Conservation (phyloP, 2,329 filamentous ascomycete genomes). For the Talaromyces sp. region DNA sequence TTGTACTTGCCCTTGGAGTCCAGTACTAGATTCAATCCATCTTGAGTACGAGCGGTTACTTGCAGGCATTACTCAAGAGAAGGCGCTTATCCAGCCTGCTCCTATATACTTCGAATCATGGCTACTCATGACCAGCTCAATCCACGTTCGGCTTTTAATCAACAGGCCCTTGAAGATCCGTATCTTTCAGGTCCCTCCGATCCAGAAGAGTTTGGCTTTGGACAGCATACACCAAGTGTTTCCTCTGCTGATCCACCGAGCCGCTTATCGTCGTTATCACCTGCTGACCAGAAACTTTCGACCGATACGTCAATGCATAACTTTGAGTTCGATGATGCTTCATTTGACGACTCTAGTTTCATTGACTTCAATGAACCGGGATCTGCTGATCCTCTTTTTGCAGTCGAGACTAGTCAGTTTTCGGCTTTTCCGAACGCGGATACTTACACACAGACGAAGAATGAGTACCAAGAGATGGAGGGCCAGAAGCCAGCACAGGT, state of each 20-base stretch:
- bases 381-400: constrained; percentile 5
- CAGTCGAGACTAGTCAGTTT: neutral
- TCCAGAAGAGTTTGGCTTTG: constrained; percentile 35
- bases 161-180: constrained; percentile 34
- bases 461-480: neutral
- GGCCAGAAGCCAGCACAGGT: neutral
- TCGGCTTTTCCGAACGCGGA: neutral
- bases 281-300: constrained; percentile 19
- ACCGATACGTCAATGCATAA: constrained; percentile 10
- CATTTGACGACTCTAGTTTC: constrained; percentile 11
- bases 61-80: neutral
- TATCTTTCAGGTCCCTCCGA: constrained; percentile 40
- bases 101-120: constrained; percentile 8
- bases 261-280: constrained; percentile 30
- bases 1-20: neutral
- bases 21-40: neutral
- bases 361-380: constrained; percentile 12
- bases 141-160: constrained; percentile 27
- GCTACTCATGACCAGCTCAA: constrained; percentile 15
- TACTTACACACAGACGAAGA: constrained; percentile 19
- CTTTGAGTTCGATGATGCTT: neutral
- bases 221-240: constrained; percentile 11
- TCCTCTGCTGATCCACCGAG: constrained; percentile 10
- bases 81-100: constrained; percentile 7
- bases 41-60: neutral